These are phyloP conservation scores for Flaveria sonorensis DNA, from an alignment of 129 eudicot species.

Conservation along the genomic window DNA sequence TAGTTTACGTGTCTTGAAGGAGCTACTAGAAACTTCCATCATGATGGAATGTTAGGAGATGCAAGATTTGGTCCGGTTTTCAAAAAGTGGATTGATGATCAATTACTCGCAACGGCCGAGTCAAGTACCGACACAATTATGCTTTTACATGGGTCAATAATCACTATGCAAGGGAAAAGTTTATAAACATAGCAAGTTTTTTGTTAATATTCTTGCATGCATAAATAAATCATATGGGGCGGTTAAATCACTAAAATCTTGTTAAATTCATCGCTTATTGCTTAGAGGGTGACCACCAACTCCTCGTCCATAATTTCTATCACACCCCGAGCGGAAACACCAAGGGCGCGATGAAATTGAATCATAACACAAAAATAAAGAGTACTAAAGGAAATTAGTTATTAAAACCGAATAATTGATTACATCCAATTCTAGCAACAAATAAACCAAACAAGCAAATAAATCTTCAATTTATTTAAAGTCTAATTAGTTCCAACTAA, in stretches of 20 bases:
- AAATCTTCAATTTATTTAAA: too few relatives aligned
- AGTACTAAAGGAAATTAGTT: too few relatives aligned
- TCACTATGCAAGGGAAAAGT: too few relatives aligned
- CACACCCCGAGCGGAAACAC: too few relatives aligned
- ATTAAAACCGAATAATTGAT: too few relatives aligned
- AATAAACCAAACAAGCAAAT: too few relatives aligned
- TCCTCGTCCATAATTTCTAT: slow-evolving; percentile 28
- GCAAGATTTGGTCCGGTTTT: slow-evolving; percentile 73
- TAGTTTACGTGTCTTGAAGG: slow-evolving; percentile 43
- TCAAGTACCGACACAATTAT: too few relatives aligned
- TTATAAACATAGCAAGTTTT: not conserved
- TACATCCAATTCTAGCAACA: too few relatives aligned
- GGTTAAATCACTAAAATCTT: slow-evolving; percentile 64
- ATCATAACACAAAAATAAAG: too few relatives aligned
- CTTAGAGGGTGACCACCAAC: slow-evolving; percentile 60
- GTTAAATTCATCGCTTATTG: slow-evolving; percentile 66
- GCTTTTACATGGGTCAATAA: too few relatives aligned
- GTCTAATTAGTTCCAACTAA: too few relatives aligned
- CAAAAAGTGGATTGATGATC: slow-evolving; percentile 71
- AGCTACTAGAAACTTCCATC: slow-evolving; percentile 70
- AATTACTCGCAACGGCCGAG: slow-evolving; percentile 52
- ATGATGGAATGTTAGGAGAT: slow-evolving; percentile 73
- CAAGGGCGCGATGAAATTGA: too few relatives aligned
- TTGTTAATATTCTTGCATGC: slow-evolving; percentile 37
- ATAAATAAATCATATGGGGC: slow-evolving; percentile 68